Evolutionary conservation across 805 yeast genomes (phyloP).

Genomic region (Candida sithepensis): DNA sequence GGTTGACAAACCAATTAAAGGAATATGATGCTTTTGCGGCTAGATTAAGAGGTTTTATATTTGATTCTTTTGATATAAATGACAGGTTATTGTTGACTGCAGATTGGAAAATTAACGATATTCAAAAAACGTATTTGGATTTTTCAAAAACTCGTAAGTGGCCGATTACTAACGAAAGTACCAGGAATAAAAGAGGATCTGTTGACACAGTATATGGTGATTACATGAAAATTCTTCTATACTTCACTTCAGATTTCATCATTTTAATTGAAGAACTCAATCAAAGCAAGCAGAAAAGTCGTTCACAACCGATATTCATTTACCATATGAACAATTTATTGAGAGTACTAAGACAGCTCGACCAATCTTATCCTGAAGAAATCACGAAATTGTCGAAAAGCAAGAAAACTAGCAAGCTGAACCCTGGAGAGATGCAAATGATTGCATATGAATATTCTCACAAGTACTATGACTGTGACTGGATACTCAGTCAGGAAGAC

Average conservation of each 20-base stretch:
- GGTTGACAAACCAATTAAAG: constrained; percentile 15
- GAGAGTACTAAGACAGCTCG: constrained; percentile 13
- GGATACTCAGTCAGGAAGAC: constrained; percentile 25
- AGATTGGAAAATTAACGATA: constrained; percentile 26
- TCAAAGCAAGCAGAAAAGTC: constrained; percentile 4
- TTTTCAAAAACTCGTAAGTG: constrained; percentile 17
- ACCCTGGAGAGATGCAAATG: constrained; percentile 6
- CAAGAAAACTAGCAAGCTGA: constrained; percentile 1
- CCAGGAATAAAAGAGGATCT: constrained; percentile 7
- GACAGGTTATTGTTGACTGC: constrained; percentile 27
- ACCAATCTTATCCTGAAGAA: constrained; percentile 2
- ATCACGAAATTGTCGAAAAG: background rate
- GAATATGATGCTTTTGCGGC: constrained; percentile 23
- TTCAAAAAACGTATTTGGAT: constrained; percentile 15
- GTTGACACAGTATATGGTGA: constrained; percentile 12
- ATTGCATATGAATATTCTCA: constrained; percentile 10
- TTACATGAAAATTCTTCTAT: constrained; percentile 14
- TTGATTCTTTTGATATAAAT: constrained; percentile 25
- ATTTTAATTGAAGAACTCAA: constrained; percentile 18
- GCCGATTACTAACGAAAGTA: constrained; percentile 8
- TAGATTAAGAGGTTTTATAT: constrained; percentile 21
- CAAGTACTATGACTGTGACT: constrained; percentile 24
- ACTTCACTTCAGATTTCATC: constrained; percentile 16
- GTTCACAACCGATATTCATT: background rate
- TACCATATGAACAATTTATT: constrained; percentile 1